Evolutionary conservation across 2,329 filamentous ascomycete genomes (phyloP), one percentile per base, ranked within the genome.

Genomic region (Aspergillus sp.): DNA sequence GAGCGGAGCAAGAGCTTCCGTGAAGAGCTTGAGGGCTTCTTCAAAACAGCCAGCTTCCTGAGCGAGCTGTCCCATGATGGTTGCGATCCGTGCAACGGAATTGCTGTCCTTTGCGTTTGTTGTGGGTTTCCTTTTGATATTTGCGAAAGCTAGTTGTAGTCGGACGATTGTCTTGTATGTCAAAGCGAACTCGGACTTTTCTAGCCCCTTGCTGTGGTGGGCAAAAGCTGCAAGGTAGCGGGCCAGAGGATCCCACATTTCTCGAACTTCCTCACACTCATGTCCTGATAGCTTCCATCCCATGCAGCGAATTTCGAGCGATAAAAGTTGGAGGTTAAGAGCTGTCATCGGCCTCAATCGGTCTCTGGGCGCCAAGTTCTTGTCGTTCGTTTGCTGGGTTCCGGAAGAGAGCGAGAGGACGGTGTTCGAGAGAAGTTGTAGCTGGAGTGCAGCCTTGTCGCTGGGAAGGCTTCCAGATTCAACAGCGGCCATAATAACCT

Each of bases 211-310:
- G 39, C 56, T 66, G 13, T 60, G 59, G 33, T 65, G 57, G 27
- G 57, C 54, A 42, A 68, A 72, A 27, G 43, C 49, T 4, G 58
- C 62, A 26, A 73, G 52, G 34, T 66, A 73, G 10, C 64, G 62
- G 30, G 63, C 53, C 40, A 75, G 59, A 28, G 70, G 71, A 36
- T 67, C 63, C 53, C 67, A 68, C 35, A 74, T 53, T 39, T 75
- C 72, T 43, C 62, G 66, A 5, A 47, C 55, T 35, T 66, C 57
- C 31, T 75, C 65, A 13, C 63, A 65, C n/a, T 61, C 43, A 49
- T 73, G 70, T 3, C 62, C 60, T 5, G 66, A 61, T 7, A 71
- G 37, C 33, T 64, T 65, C 71, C 71, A 74, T 31, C 68, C 68
- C 45, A 65, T 57, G 34, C 56, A 61, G 33, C 66, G 61, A 45